A percentile compares a stretch with the other conserved stretches of the same genome.
phyloP scores from a whole-genome alignment of 306 rosid genomes.

The Aeschynomene evenia region DNA sequence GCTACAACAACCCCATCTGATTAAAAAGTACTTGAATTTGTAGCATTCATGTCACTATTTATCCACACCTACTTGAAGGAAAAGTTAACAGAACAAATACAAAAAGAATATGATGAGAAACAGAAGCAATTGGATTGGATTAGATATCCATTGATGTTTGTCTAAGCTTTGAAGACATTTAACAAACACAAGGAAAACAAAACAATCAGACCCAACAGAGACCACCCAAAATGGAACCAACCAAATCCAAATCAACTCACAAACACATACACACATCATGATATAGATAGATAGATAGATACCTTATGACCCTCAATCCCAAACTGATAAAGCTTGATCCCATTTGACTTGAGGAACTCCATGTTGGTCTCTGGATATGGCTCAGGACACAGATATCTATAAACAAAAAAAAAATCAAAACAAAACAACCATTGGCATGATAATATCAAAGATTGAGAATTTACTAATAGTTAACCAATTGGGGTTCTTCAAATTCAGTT shows the following conservation, averaged over 20 bases:
- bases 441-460: background rate
- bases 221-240: background rate
- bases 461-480: conserved; percentile 17
- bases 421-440: conserved; percentile 2
- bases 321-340: conserved; percentile 82
- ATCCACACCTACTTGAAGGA: conserved; percentile 17
- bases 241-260: background rate
- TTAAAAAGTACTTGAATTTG: conserved; percentile 1
- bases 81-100: background rate
- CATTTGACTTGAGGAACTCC: conserved; percentile 88
- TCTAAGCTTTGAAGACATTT: conserved; percentile 13
- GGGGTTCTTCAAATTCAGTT: background rate
- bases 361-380: conserved; percentile 77
- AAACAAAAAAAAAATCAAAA: conserved; percentile 18
- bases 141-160: conserved; percentile 21
- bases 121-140: conserved; percentile 29
- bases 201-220: background rate
- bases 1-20: background rate
- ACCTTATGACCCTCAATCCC: conserved; percentile 98
- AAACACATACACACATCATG: background rate
- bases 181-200: conserved; percentile 10
- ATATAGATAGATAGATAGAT: background rate
- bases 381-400: conserved; percentile 92
- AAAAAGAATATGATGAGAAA: conserved; percentile 12
- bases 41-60: background rate